Base-by-base conservation (phyloP, 1,284 basidiomycete genomes). In the Microbotryum intermedium region DNA sequence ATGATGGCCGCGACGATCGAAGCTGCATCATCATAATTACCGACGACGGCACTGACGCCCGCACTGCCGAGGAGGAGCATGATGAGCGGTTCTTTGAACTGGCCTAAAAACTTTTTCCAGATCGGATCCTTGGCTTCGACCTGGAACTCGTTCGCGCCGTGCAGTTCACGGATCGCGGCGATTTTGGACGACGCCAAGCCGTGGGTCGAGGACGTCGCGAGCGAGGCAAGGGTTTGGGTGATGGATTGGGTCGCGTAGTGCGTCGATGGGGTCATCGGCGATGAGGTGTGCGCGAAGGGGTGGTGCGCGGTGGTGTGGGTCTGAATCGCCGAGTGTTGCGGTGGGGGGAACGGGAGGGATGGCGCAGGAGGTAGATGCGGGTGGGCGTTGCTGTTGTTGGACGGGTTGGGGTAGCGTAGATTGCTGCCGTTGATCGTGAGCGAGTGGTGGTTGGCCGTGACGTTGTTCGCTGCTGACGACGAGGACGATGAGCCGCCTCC, bases 81-180 rank as follows among this genome's bases (percentile, higher is more conserved):
- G 70, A 95, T 97, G 7, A 97, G 78, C 0, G 93, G 93, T 75
- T 97, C 93, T 72, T 91, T 93, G 53, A 97, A 90, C 50, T 89
- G 93, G 73, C 88, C 88, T 8, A 86, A 82, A 72, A 97, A 97
- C 77, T 95, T 97, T 73, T 90, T 76, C 59, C 85, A 78, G 4
- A 87, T 74, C 2, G 88, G 85, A 71, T 95, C 90, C 1, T 87
- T 84, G 0, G 86, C 78, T 0, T 83, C 81, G n/a, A 95, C 88
- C 2, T 88, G 83, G 72, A 97, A 97, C 75, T 97, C 93, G 76
- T 97, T 97, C 73, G 90, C 90, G 2, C 91, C 91, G 66, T 89
- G 83, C 6, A 78, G 78, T 29, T 80, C 79, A 39, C 85, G 81
- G 23, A 93, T 79, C n/a, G 79, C 77, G 2, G 83, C 77, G 23